Percentiles rank a stretch among this genome's conserved stretches.
Evolutionary conservation across 2,329 filamentous ascomycete genomes (phyloP).

Genomic region (Madurella mycetomatis): DNA sequence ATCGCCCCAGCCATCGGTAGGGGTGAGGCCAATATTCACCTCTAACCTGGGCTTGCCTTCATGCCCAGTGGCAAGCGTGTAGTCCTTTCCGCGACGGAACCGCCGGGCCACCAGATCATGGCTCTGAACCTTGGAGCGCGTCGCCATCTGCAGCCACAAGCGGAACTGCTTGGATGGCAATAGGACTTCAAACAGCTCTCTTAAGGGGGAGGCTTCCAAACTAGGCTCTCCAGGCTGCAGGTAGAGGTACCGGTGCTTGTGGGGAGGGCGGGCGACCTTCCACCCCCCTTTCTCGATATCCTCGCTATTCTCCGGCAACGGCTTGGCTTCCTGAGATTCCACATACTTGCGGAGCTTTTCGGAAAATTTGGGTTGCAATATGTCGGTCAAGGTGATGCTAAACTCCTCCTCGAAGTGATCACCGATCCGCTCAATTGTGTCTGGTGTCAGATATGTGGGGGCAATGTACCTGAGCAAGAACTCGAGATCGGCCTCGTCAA

Average conservation of each 20-base stretch:
- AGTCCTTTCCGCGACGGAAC: constrained; percentile 83
- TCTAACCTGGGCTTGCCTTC: constrained; percentile 75
- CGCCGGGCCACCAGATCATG: constrained; percentile 77
- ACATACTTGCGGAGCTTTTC: constrained; percentile 67
- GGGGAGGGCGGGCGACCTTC: constrained; percentile 79
- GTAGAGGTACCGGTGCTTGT: constrained; percentile 93
- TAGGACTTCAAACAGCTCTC: constrained; percentile 75
- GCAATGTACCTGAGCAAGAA: constrained; percentile 89
- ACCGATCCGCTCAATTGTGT: constrained; percentile 77
- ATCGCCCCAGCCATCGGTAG: constrained; percentile 78
- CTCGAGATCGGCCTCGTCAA: constrained; percentile 77
- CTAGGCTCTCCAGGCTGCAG: constrained; percentile 51
- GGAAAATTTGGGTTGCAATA: constrained; percentile 76
- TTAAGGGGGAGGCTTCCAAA: constrained; percentile 54
- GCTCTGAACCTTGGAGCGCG: constrained; percentile 66
- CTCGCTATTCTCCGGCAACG: constrained; percentile 42
- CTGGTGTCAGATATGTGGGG: constrained; percentile 85
- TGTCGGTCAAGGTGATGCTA: constrained; percentile 73
- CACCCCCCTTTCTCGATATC: constrained; percentile 60
- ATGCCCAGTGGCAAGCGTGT: constrained; percentile 86
- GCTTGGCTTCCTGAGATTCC: constrained; percentile 55
- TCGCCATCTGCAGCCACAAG: constrained; percentile 83
- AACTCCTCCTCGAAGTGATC: constrained; percentile 79
- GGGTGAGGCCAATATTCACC: constrained; percentile 81
- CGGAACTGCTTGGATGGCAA: constrained; percentile 82